A percentile compares a stretch with the other conserved stretches of the same genome.
These are phyloP conservation scores for Curvularia eragrostidis DNA, from an alignment of 2,329 filamentous ascomycete species.

Conservation along the genomic window DNA sequence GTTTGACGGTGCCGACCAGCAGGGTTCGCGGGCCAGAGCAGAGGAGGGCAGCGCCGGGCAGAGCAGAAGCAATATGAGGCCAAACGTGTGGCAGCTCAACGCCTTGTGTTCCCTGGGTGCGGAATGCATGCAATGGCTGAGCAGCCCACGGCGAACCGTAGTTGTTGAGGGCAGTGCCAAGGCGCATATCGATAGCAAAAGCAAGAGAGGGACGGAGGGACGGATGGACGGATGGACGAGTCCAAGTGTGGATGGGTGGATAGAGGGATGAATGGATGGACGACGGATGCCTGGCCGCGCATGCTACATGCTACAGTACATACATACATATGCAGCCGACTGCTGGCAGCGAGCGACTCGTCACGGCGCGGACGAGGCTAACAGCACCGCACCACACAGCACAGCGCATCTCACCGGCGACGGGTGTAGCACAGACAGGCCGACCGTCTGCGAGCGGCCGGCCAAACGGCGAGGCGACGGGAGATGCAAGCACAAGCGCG, in stretches of 20 bases:
- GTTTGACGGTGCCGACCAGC: not conserved
- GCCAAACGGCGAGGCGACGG: slow-evolving; percentile 31
- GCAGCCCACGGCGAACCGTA: not conserved
- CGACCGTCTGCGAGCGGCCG: slow-evolving; percentile 32
- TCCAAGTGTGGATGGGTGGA: too few relatives aligned
- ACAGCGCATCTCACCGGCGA: slow-evolving; percentile 31
- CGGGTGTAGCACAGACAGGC: slow-evolving; percentile 25
- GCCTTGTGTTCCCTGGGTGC: not conserved
- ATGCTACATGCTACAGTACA: not conserved
- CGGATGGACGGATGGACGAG: not conserved
- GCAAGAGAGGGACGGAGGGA: slow-evolving; percentile 1
- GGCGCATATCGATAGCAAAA: slow-evolving; percentile 7
- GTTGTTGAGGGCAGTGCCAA: slow-evolving; percentile 1
- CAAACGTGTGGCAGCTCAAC: not conserved
- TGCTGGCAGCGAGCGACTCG: slow-evolving; percentile 4
- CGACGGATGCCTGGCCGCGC: slow-evolving; percentile 6
- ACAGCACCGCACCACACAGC: not conserved
- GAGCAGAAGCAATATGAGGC: not conserved
- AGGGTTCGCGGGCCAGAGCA: not conserved
- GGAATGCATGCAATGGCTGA: not conserved
- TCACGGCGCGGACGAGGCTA: slow-evolving; percentile 1
- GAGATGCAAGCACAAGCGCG: too few relatives aligned
- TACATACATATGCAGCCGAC: slow-evolving; percentile 2
- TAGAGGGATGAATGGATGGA: too few relatives aligned
- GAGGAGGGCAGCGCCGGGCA: too few relatives aligned